Conservation (phyloP, 768 basidiomycete species). For the Serpula lacrymans region DNA sequence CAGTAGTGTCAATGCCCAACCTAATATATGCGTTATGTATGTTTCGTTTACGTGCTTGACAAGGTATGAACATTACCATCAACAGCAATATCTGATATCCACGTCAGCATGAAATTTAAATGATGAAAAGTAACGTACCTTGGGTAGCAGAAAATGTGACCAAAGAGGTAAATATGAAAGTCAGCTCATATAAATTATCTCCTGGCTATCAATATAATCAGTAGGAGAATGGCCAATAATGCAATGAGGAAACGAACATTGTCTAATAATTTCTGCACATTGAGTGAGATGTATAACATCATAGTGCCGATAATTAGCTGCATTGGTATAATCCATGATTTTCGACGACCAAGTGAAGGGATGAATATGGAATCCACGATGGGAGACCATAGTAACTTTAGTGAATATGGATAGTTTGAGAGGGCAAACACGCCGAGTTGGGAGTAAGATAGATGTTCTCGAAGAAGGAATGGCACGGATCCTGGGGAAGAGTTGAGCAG, state of each 20-base stretch:
- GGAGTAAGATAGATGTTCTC: constrained; percentile 94
- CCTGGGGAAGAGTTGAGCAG: constrained; percentile 42
- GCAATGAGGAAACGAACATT: constrained; percentile 46
- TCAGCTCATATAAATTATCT: constrained; percentile 73
- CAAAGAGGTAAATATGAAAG: constrained; percentile 80
- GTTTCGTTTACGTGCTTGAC: too few species aligned
- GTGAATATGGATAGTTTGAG: constrained; percentile 91
- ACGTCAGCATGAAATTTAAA: constrained; percentile 12
- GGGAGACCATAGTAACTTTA: constrained; percentile 97
- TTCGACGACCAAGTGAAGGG: constrained; percentile 82
- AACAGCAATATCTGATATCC: constrained; percentile 85
- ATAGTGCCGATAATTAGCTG: constrained; percentile 84
- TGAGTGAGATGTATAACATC: constrained; percentile 74
- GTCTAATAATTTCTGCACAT: constrained; percentile 73
- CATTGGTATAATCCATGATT: constrained; percentile 99
- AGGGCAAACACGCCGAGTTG: constrained; percentile 94
- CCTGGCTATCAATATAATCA: constrained; percentile 55
- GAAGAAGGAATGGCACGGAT: constrained; percentile 93
- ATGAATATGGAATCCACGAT: constrained; percentile 92
- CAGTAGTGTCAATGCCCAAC: constrained; percentile 80
- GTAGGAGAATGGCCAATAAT: constrained; percentile 8
- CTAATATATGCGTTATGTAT: too few species aligned
- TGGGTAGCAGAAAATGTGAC: constrained; percentile 97
- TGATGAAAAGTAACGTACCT: constrained; percentile 46
- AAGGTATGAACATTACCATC: constrained; percentile 66